Percentiles rank a stretch among this genome's conserved stretches.
Evolutionary conservation across 2,329 filamentous ascomycete genomes (phyloP).

Genomic region (Penicillium aurantiogriseum): DNA sequence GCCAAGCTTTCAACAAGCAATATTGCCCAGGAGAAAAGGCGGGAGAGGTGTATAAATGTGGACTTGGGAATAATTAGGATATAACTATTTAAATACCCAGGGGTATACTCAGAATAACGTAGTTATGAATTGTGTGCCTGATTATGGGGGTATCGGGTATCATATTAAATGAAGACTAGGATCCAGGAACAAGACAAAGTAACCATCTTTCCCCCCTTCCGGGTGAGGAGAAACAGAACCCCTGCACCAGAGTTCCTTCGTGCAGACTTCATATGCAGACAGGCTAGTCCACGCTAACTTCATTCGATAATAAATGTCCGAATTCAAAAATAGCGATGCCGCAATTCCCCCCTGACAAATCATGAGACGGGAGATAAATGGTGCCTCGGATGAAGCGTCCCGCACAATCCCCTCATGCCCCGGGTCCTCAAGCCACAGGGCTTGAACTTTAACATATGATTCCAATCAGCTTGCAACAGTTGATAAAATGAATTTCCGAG

Average conservation of each 20-base stretch:
- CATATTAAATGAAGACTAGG: no score
- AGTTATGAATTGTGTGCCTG: not conserved
- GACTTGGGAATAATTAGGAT: not conserved
- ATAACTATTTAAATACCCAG: no score
- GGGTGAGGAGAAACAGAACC: not conserved
- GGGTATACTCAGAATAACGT: no score
- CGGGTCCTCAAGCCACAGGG: not conserved
- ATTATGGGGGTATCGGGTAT: no score
- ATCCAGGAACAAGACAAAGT: not conserved
- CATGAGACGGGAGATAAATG: not conserved
- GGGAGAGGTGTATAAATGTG: not conserved
- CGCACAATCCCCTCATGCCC: not conserved
- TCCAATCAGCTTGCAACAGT: not conserved
- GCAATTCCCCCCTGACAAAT: not conserved
- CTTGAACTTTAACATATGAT: not conserved
- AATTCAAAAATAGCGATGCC: not conserved
- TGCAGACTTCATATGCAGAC: not conserved
- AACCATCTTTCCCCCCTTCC: not conserved
- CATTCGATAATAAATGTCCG: not conserved
- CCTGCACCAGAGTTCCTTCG: not conserved
- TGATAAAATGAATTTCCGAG: no score
- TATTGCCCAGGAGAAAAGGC: not conserved
- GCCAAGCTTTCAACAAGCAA: constrained; percentile 8
- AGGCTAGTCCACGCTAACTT: not conserved
- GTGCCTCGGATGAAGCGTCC: not conserved